A percentile compares a stretch with the other conserved stretches of the same genome.
These are phyloP conservation scores for Borovskyia barvae DNA, from an alignment of 208 protist genomes.

Conservation along the genomic window DNA sequence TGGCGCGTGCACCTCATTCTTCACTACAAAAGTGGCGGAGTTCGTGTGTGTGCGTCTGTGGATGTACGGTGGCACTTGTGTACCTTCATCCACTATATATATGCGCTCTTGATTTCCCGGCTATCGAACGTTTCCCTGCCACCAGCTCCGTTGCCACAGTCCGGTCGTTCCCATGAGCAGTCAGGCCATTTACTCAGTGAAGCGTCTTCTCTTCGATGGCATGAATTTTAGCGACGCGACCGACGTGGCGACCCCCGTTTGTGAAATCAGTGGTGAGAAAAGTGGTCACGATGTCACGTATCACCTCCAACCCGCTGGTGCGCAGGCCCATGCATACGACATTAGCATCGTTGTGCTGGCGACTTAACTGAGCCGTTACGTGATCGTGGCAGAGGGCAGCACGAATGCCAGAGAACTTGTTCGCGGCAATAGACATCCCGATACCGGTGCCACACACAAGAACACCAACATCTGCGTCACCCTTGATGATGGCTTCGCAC, in stretches of 20 bases:
- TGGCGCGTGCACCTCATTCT: no score
- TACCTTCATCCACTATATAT: no score
- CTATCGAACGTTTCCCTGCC: no score
- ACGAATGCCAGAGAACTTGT: slow-evolving; percentile 92
- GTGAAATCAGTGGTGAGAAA: slow-evolving; percentile 89
- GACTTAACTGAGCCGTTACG: slow-evolving; percentile 80
- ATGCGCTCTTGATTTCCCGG: no score
- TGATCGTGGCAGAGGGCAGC: slow-evolving; percentile 93
- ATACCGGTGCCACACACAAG: slow-evolving; percentile 95
- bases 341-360: slow-evolving; percentile 94
- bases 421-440: slow-evolving; percentile 94
- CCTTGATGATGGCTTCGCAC: slow-evolving; percentile 54
- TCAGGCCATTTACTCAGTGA: no score
- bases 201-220: slow-evolving; percentile 39
- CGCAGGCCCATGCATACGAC: slow-evolving; percentile 89
- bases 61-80: no score
- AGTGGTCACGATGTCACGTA: slow-evolving; percentile 81
- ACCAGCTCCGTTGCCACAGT: no score
- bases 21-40: no score
- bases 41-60: no score
- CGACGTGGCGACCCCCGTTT: slow-evolving; percentile 61
- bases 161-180: no score
- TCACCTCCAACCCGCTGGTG: slow-evolving; percentile 75
- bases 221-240: slow-evolving; percentile 64
- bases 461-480: slow-evolving; percentile 73